Base-by-base conservation (phyloP, 2,329 filamentous ascomycete species). In the Clathrospora elynae region DNA sequence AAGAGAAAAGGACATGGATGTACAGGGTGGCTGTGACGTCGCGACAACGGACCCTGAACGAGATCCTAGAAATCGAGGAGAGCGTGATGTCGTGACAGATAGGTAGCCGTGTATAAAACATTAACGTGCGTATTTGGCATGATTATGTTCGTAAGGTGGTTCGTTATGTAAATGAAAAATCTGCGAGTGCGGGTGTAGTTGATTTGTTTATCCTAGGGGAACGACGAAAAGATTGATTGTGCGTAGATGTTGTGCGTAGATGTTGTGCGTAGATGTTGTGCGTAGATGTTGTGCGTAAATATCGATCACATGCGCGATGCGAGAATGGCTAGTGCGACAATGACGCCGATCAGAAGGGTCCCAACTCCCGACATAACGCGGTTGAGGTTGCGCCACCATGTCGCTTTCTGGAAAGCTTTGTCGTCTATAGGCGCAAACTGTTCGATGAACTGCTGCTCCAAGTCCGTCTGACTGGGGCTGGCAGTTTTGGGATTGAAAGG, bases 331-430 rank as follows among this genome's bases (percentile, higher is more conserved):
- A 72, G 50, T 35, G 59, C 64, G 48, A 70, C 65, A 54, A 84
- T 73, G 37, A 77, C 71, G 43, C 73, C 73, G 45, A 83, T 75
- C 35, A 84, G 75, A 40, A 78, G 71, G 23, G 81, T 58, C 13
- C 82, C 82, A 33, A 83, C 65, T 19, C 77, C 71, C 48, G 75
- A 78, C 80, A 85, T 83, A 67, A 78, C 76, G 32, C 81, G 75
- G 65, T 85, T 85, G 26, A 84, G 68, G 50, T 78, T 81, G 50
- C 82, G 75, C 82, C 82, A 85, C 82, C 82, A 84, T 14, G 74
- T 73, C n/a, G 82, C 81, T 65, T 82, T 85, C 48, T 82, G 75
- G 54, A 75, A 77, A 23, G 75, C 71, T 34, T 75, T 72, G 54
- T 75, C 72, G 39, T 78, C 75, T 17, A 74, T 57, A 8, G 73